A percentile compares a stretch with the other conserved stretches of the same genome.
Conservation (phyloP, 345 rosid genomes). For the Aquilaria sinensis region DNA sequence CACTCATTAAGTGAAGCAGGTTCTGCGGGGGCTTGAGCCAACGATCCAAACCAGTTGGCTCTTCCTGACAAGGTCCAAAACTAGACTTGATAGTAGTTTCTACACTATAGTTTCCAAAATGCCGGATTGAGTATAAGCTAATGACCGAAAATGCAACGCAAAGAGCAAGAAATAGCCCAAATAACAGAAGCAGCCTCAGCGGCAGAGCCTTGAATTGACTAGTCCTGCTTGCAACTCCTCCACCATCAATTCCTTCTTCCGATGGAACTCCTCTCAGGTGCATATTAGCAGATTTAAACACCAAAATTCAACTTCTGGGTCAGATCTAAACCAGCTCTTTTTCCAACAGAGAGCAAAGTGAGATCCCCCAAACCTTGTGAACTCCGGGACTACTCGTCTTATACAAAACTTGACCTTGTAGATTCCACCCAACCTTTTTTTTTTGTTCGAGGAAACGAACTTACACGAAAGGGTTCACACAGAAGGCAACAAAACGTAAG, state of each 20-base stretch:
- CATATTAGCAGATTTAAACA: no score
- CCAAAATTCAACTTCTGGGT: no score
- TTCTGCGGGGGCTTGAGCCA: conserved; percentile 62
- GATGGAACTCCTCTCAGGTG: conserved; percentile 8
- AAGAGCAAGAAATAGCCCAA: conserved; percentile 45
- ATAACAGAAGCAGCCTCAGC: conserved; percentile 38
- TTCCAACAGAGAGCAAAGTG: no score
- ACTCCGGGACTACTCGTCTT: no score
- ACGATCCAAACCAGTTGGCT: conserved; percentile 28
- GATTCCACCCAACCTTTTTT: no score
- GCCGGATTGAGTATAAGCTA: conserved; percentile 62
- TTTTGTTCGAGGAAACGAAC: no score
- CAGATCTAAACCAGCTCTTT: no score
- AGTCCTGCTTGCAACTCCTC: conserved; percentile 25
- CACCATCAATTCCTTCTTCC: conserved; percentile 72
- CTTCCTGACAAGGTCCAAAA: conserved; percentile 46
- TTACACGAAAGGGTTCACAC: no score
- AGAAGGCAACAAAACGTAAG: no score
- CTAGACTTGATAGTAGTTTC: conserved; percentile 37
- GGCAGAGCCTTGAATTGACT: conserved; percentile 50
- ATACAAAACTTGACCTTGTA: no score
- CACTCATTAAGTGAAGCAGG: conserved; percentile 68
- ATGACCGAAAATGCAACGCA: conserved; percentile 53
- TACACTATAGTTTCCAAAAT: conserved; percentile 44
- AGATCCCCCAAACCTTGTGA: no score